Evolutionary conservation across 2,329 filamentous ascomycete genomes (phyloP).

Genomic region (Leptographium wingfieldii): DNA sequence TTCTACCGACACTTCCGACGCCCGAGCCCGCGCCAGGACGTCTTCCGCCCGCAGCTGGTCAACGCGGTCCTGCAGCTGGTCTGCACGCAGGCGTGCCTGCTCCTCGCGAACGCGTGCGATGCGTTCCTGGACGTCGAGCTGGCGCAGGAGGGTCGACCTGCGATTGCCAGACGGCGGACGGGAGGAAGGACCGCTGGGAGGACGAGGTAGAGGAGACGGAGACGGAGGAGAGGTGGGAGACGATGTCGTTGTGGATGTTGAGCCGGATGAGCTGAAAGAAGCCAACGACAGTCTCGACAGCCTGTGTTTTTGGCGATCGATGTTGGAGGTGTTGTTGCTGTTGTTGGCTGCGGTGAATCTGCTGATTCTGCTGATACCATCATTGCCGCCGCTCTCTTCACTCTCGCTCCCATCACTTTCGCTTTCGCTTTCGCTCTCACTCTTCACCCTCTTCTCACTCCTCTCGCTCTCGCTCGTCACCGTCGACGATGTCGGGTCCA

Average conservation of each 20-base stretch:
- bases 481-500: no score
- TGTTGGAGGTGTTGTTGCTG: background rate
- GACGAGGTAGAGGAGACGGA: background rate
- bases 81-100: slow-evolving; percentile 3
- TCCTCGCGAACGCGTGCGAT: slow-evolving; percentile 1
- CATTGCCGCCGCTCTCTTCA: background rate
- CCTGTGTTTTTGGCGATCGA: background rate
- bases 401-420: background rate
- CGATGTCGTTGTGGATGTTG: no score
- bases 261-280: no score
- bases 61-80: slow-evolving; percentile 1
- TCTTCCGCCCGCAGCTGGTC: slow-evolving; percentile 5
- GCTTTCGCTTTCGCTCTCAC: background rate
- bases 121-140: slow-evolving; percentile 8
- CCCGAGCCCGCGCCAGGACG: slow-evolving; percentile 3
- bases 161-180: background rate
- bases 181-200: no score
- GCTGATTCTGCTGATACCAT: background rate
- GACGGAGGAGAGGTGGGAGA: no score
- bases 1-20: background rate
- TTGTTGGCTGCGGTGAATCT: background rate
- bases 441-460: background rate
- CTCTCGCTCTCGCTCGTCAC: background rate
- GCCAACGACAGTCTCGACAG: no score
- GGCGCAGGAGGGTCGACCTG: background rate